Percentiles rank a stretch among this genome's conserved stretches.
Evolutionary conservation across 768 basidiomycete species (phyloP).

Genomic region (Phylloporus arenicola): DNA sequence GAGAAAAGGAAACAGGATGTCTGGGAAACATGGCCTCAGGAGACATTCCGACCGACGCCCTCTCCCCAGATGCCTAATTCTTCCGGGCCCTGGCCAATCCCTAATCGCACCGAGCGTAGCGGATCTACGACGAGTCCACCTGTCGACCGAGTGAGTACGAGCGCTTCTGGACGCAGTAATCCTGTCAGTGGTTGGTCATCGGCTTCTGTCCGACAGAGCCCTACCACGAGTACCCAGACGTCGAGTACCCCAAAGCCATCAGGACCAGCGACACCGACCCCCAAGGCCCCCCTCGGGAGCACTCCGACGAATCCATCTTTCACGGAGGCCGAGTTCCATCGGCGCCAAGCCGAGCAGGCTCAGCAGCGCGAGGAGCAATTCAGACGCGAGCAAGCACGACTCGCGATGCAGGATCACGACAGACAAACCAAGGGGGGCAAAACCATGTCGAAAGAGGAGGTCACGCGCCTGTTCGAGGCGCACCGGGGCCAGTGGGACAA

Average conservation of each 20-base stretch:
- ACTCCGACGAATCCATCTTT: too few species aligned
- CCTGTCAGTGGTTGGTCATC: constrained; percentile 23
- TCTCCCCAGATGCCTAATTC: constrained; percentile 27
- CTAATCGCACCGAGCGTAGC: constrained; percentile 30
- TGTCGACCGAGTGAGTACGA: constrained; percentile 28
- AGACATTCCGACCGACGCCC: constrained; percentile 19
- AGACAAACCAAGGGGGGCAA: too few species aligned
- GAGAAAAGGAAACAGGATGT: constrained; percentile 29
- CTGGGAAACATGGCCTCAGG: constrained; percentile 27
- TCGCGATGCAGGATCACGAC: too few species aligned
- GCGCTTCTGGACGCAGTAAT: constrained; percentile 24
- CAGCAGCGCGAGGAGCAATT: too few species aligned
- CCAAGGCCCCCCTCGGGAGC: constrained; percentile 4
- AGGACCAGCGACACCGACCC: constrained; percentile 17
- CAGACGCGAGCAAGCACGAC: too few species aligned
- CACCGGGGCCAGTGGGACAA: too few species aligned
- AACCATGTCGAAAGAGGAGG: too few species aligned
- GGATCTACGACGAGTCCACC: constrained; percentile 28
- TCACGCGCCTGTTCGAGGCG: too few species aligned
- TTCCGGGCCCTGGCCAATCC: constrained; percentile 29
- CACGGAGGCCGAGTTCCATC: too few species aligned
- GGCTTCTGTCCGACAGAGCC: constrained; percentile 22
- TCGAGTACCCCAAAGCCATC: constrained; percentile 25
- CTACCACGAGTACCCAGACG: constrained; percentile 15
- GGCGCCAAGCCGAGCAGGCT: too few species aligned